A percentile compares a stretch with the other conserved stretches of the same genome.
phyloP scores from a whole-genome alignment of 2,329 filamentous ascomycete species.

The Apiospora arundinis region DNA sequence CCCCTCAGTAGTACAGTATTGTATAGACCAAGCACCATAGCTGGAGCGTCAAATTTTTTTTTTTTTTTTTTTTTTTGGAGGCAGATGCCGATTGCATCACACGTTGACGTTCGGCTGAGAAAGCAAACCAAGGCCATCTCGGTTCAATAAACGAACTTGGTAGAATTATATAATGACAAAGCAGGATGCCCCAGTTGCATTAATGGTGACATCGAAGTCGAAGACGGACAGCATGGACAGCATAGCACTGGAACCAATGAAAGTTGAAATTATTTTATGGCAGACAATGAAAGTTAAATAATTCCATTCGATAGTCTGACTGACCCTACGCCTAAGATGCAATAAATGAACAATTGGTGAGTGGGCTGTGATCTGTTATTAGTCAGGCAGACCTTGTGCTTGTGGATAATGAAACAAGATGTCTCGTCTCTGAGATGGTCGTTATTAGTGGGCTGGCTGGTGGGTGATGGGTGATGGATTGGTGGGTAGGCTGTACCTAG shows the following conservation, averaged over 20 bases:
- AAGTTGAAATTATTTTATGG: too few species aligned
- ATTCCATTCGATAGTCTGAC: too few species aligned
- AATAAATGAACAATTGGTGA: background rate
- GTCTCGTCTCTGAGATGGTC: background rate
- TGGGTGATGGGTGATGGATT: too few species aligned
- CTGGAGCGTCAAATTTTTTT: background rate
- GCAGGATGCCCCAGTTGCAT: too few species aligned
- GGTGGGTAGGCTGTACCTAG: too few species aligned
- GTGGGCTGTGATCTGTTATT: background rate
- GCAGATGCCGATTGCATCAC: background rate
- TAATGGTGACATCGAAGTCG: too few species aligned
- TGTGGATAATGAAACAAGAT: background rate
- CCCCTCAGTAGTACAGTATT: background rate
- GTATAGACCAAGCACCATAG: constrained; percentile 2
- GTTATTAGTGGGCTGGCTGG: constrained; percentile 22
- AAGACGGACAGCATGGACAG: too few species aligned
- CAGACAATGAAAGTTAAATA: too few species aligned
- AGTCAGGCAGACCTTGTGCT: background rate
- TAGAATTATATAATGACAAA: background rate
- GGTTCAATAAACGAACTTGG: background rate
- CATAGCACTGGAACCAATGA: too few species aligned
- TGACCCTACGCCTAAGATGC: too few species aligned
- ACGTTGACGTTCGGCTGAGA: background rate
- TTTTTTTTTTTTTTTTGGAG: background rate
- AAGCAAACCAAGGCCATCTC: background rate